phyloP scores from a whole-genome alignment of 2,329 filamentous ascomycete genomes.

The Ceratocystis colombiana region DNA sequence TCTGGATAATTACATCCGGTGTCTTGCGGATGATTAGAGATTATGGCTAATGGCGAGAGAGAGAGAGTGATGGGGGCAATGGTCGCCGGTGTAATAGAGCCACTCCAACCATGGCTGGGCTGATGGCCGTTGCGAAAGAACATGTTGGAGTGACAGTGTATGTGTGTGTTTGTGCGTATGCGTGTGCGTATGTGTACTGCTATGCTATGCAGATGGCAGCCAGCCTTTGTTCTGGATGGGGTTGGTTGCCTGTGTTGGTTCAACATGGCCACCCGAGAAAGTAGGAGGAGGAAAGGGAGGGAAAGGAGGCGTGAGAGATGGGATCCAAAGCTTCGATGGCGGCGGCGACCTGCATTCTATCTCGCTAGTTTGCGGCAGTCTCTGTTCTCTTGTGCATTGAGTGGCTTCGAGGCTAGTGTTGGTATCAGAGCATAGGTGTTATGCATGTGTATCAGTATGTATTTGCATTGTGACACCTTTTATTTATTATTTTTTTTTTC shows the following conservation, averaged over 20 bases:
- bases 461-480: not conserved
- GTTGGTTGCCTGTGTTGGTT: too few species aligned
- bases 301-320: not conserved
- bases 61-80: not conserved
- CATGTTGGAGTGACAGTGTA: not conserved
- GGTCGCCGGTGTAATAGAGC: not conserved
- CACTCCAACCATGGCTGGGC: not conserved
- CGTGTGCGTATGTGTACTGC: too few species aligned
- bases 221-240: too few species aligned
- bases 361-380: conserved; percentile 19
- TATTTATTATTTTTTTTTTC: not conserved
- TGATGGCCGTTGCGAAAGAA: not conserved
- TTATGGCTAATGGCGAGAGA: not conserved
- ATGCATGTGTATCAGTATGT: not conserved
- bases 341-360: conserved; percentile 20
- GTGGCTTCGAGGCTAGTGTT: conserved; percentile 14
- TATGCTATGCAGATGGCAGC: too few species aligned
- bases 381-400: conserved; percentile 10
- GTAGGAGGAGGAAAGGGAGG: not conserved
- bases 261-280: not conserved
- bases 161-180: not conserved
- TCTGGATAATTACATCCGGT: not conserved
- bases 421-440: not conserved
- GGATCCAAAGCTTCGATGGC: conserved; percentile 14
- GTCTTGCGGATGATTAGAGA: too few species aligned